Base-by-base conservation (phyloP, 345 rosid species). In the Camelina sativa region DNA sequence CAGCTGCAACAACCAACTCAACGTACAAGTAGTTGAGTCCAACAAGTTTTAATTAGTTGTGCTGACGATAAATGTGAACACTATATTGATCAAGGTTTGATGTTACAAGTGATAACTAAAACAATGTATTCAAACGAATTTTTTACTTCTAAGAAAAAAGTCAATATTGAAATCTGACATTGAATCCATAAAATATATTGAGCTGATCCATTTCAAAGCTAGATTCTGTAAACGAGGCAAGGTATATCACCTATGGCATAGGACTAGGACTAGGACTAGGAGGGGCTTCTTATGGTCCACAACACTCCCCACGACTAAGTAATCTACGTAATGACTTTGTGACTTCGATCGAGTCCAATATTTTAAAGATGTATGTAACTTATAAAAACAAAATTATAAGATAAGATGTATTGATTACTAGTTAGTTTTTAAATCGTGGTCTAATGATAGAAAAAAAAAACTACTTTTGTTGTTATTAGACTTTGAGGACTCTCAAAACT, bases 181-280 rank as follows among this genome's bases (percentile, higher is more conserved):
- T 58, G 12, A 20, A 4, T 48, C 11, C 12, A 61, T 25, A 62
- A 30, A 8, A 50, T 25, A 53, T 19, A 5, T 34, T 73, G 77
- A 55, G 58, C 7, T 73, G 28, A 65, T 73, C 65, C 50, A 51
- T 66, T 23, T 37, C 44, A 58, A 58, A 66, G 67, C 61, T 74
- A 74, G 73, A 66, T 50, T 67, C 73, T n/a, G 54, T 37, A 66
- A 58, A 74, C 73, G 34, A 74, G 43, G 78, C 67, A 46, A 74
- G 6, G 48, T 43, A 34, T 34, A 35, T 32, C 25, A 48, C 51
- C 41, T 50, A 71, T 22, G 35, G 7, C 37, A 20, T 32, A 73
- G 30, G 30, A 28, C 28, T 25, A 3, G 23, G 25, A 23, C 23
- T 32, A 32, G 37, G 37, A 34, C 37, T 7, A 34, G 71, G 22